Percentiles rank a stretch among this genome's conserved stretches.
Evolutionary conservation across 2,329 filamentous ascomycete genomes (phyloP).

Genomic region (Calonectria hongkongensis): DNA sequence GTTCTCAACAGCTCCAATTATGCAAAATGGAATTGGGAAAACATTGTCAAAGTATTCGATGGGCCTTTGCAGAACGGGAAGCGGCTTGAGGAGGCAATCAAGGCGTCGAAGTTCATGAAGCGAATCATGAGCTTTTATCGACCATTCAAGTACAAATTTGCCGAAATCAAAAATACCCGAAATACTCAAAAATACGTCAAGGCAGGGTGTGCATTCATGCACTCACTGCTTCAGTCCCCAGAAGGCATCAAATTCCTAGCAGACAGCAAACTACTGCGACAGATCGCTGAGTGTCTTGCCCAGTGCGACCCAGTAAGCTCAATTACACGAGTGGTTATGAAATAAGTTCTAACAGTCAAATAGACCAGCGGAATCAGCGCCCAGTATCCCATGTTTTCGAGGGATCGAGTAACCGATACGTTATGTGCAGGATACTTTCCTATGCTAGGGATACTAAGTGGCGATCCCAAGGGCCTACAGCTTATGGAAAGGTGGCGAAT

Average conservation of each 20-base stretch:
- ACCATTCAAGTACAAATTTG: constrained; percentile 97
- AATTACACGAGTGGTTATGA: neutral
- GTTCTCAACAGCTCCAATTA: constrained; percentile 94
- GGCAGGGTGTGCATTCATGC: constrained; percentile 91
- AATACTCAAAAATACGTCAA: constrained; percentile 95
- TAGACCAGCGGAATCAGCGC: constrained; percentile 85
- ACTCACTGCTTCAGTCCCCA: constrained; percentile 87
- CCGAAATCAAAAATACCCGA: constrained; percentile 91
- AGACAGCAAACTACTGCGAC: constrained; percentile 93
- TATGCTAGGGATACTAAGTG: constrained; percentile 90
- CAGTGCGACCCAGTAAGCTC: constrained; percentile 88
- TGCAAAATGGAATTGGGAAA: constrained; percentile 97
- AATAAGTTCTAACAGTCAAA: constrained; percentile 47
- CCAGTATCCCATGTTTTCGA: constrained; percentile 91
- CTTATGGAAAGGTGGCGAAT: constrained; percentile 98
- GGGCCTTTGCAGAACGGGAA: constrained; percentile 94
- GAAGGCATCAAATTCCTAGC: constrained; percentile 91
- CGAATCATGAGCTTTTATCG: constrained; percentile 95
- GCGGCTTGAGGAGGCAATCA: constrained; percentile 93
- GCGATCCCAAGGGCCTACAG: constrained; percentile 86
- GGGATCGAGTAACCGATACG: constrained; percentile 88
- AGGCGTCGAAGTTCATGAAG: constrained; percentile 97
- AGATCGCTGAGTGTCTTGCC: constrained; percentile 95
- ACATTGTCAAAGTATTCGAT: constrained; percentile 92
- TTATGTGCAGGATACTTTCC: constrained; percentile 95